Base-by-base conservation (phyloP, 352 stramenopile genomes). In the Globisporangium recalcitrans region DNA sequence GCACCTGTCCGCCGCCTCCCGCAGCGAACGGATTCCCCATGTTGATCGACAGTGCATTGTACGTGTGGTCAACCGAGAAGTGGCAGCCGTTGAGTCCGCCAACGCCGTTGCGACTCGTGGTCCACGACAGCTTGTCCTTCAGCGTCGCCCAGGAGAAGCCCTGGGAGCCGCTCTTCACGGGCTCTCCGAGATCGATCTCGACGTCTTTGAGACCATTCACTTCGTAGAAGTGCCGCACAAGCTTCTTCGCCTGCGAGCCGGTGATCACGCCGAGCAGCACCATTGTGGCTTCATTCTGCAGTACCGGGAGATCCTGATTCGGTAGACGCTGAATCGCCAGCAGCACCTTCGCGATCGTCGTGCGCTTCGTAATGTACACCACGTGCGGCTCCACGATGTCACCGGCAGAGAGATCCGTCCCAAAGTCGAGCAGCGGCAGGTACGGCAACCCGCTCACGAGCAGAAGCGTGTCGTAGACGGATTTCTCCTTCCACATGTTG, bases 381-480 rank as follows among this genome's bases (percentile, higher is more conserved):
- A 92, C 47, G 32, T 85, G 74, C 8, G 77, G 56, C 60, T 93
- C 82, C 19, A 92, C 82, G 27, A 96, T 77, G 55, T 93, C 85
- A 7, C 73, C 69, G 6, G 85, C 82, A 1, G 70, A 73, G 11
- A 80, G 62, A 11, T 70, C 68, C 8, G 78, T 67, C 6, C 92
- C 82, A 49, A 92, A 91, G 55, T 91, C 80, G 34, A 93, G 64
- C 11, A 93, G 76, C n/a, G 87, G 87, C 22, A 96, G 64, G 58
- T 94, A 94, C n/a, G 85, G 87, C 52, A 96, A 65, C 1, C 80
- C 84, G 42, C 74, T 88, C 34, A 86, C 75, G 14, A 90, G 67
- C 13, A 93, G 54, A 36, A 93, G 58, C n/a, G 82, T 94, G 67
- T 94, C 87, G 60, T 96, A 96, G 2, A 96, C 76, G 0, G 87